Conservation (phyloP, 163 green algal genomes). For the Scenedesmus sp. region DNA sequence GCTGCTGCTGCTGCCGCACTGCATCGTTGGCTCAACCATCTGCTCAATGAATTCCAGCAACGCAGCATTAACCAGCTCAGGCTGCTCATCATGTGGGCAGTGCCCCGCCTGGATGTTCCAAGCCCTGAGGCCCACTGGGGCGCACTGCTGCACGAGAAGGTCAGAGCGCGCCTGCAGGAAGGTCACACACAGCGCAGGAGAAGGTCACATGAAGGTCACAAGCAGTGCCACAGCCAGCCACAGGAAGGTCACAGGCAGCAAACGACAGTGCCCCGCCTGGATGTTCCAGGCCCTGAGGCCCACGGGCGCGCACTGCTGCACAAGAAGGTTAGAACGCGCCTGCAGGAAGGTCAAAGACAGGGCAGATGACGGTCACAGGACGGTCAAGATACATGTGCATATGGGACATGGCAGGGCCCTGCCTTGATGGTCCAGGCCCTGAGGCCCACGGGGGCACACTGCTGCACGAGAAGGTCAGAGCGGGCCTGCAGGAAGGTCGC, state of each 20-base stretch:
- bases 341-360: background rate
- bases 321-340: no score
- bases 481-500: conserved; percentile 56
- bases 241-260: no score
- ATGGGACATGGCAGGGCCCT: no score
- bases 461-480: background rate
- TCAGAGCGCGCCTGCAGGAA: conserved; percentile 57
- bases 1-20: background rate
- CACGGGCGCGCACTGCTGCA: background rate
- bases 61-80: conserved; percentile 62
- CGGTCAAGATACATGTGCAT: no score
- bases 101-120: conserved; percentile 78
- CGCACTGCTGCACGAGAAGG: background rate
- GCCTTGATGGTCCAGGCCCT: no score
- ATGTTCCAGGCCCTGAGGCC: no score
- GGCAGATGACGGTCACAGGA: background rate
- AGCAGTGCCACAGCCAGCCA: no score
- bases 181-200: background rate
- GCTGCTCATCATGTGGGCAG: conserved; percentile 93
- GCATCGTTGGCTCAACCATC: background rate
- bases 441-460: background rate
- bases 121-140: background rate
- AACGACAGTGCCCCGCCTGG: no score
- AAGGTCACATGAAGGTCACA: background rate
- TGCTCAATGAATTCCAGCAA: conserved; percentile 44